These are phyloP conservation scores for Diaporthe capsici DNA, from an alignment of 2,329 filamentous ascomycete genomes.

Conservation along the genomic window DNA sequence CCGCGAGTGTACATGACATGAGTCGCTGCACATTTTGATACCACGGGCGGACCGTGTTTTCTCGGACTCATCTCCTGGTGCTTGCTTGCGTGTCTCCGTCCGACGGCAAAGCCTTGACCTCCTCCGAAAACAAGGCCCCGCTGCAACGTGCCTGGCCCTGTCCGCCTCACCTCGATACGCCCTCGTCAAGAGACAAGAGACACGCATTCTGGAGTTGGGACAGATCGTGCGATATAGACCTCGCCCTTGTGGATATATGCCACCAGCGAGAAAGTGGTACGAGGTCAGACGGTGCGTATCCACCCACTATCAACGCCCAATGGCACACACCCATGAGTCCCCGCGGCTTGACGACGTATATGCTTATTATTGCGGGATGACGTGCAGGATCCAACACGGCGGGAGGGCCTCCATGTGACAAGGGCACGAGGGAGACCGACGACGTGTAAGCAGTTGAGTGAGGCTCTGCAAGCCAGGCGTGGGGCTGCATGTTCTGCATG, in stretches of 20 bases:
- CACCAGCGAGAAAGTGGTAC: conserved; percentile 1
- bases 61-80: conserved; percentile 22
- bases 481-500: conserved; percentile 32
- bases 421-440: conserved; percentile 13
- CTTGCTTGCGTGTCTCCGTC: conserved; percentile 22
- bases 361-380: conserved; percentile 33
- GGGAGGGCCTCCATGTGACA: conserved; percentile 17
- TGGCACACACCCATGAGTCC: background rate
- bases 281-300: conserved; percentile 24
- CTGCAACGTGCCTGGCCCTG: conserved; percentile 11
- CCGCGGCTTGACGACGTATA: conserved; percentile 19
- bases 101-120: conserved; percentile 28
- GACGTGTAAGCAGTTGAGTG: conserved; percentile 17
- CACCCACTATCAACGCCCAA: conserved; percentile 13
- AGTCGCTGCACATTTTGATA: conserved; percentile 24
- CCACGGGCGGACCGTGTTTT: conserved; percentile 25
- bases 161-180: background rate
- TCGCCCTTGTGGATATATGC: conserved; percentile 10
- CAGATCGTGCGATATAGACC: background rate
- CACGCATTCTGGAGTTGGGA: background rate
- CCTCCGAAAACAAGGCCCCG: conserved; percentile 20
- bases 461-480: conserved; percentile 27
- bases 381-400: conserved; percentile 26
- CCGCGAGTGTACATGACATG: conserved; percentile 34
- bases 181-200: conserved; percentile 4